A percentile compares a stretch with the other conserved stretches of the same genome.
Conservation (phyloP, 257 asterid genomes). For the Scutellaria galericulata region DNA sequence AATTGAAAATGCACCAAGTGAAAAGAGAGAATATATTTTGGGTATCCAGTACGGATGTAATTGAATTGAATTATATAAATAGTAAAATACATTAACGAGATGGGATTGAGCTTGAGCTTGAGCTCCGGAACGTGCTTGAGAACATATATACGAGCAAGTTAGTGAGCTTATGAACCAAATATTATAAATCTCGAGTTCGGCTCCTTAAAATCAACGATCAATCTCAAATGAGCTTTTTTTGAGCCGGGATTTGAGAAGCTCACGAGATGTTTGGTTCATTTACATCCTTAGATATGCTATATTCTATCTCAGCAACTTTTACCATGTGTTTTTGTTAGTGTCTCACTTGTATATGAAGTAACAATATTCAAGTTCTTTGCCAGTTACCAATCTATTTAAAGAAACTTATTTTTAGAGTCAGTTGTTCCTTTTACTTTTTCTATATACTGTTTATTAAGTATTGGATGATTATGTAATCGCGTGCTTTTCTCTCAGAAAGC, state of each 20-base stretch:
- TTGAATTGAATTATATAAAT: no score
- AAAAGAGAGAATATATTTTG: slow-evolving; percentile 19
- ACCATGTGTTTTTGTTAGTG: slow-evolving; percentile 4
- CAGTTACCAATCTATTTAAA: not conserved
- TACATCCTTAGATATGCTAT: not conserved
- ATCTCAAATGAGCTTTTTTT: no score
- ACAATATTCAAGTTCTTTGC: slow-evolving; percentile 3
- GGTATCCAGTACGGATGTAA: not conserved
- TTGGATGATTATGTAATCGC: slow-evolving; percentile 15
- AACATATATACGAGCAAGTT: no score
- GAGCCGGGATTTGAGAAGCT: no score
- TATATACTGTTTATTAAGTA: slow-evolving; percentile 14
- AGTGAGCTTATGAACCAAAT: no score
- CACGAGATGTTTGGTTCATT: no score
- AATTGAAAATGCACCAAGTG: slow-evolving; percentile 9
- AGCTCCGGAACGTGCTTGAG: no score
- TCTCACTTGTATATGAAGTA: not conserved
- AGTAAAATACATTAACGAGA: no score
- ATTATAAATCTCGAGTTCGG: no score
- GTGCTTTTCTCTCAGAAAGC: slow-evolving; percentile 69
- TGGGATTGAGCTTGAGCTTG: no score
- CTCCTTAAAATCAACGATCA: no score
- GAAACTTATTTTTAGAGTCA: slow-evolving; percentile 11
- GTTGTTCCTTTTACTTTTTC: slow-evolving; percentile 23
- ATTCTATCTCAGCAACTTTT: slow-evolving; percentile 16